Evolutionary conservation across 1,284 basidiomycete genomes (phyloP).

Genomic region (Peniophora sp.): DNA sequence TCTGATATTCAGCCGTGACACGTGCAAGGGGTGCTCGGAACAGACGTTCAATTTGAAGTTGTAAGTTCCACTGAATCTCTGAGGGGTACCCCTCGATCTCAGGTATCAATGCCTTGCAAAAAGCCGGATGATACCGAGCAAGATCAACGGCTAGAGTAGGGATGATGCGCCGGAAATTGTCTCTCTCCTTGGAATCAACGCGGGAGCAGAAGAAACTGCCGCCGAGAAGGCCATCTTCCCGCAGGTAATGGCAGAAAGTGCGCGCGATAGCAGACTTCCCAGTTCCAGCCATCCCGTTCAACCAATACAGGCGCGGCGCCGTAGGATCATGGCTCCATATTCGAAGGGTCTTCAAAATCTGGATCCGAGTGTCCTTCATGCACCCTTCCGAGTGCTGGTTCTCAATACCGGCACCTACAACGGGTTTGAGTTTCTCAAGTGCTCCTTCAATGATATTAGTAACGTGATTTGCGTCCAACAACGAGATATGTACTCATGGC

Average conservation of each 20-base stretch:
- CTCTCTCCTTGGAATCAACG: not conserved
- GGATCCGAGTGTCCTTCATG: conserved; percentile 10
- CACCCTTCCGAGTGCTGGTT: not conserved
- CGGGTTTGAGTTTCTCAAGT: not conserved
- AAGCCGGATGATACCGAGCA: not conserved
- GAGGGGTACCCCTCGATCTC: not conserved
- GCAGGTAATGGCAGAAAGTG: conserved; percentile 7
- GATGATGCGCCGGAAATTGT: not conserved
- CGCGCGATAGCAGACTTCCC: conserved; percentile 17
- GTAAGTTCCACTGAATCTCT: not conserved
- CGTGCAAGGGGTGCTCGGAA: not conserved
- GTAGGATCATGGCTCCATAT: conserved; percentile 6
- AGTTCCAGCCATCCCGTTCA: conserved; percentile 16
- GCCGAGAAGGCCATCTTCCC: conserved; percentile 8
- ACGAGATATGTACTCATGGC: too few species aligned
- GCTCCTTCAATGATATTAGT: not conserved
- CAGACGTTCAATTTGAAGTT: not conserved
- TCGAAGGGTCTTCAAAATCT: conserved; percentile 7
- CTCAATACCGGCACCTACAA: not conserved
- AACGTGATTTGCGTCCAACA: too few species aligned
- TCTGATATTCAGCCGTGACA: not conserved
- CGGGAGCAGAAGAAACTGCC: conserved; percentile 16
- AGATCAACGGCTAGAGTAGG: not conserved
- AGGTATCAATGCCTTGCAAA: not conserved
- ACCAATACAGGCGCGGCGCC: conserved; percentile 12